Evolutionary conservation across 164 flowering plant genomes (phyloP).

Genomic region (Liquidambar formosana): DNA sequence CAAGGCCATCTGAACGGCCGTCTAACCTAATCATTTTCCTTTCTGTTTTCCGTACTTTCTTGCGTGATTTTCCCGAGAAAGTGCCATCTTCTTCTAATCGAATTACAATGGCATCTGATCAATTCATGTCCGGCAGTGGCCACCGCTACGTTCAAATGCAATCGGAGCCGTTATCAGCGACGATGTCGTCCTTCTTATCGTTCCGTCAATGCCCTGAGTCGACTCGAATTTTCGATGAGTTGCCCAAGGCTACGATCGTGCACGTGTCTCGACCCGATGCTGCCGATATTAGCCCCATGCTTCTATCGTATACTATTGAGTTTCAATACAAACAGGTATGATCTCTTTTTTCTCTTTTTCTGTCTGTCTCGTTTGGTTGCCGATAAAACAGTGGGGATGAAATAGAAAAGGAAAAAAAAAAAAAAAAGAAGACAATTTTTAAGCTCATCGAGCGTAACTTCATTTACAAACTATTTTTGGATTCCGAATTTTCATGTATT

Average conservation of each 20-base stretch:
- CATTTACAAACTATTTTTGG: too few relatives aligned
- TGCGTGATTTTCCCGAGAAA: background rate
- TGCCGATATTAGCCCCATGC: constrained; percentile 82
- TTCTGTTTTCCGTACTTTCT: background rate
- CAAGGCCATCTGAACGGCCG: background rate
- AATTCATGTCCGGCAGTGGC: constrained; percentile 41
- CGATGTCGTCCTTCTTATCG: constrained; percentile 35
- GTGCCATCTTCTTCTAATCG: background rate
- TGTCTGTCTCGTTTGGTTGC: background rate
- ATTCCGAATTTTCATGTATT: too few relatives aligned
- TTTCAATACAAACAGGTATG: constrained; percentile 78
- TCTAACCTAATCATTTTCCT: too few relatives aligned
- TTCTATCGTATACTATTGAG: constrained; percentile 82
- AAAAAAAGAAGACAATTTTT: background rate
- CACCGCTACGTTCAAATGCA: constrained; percentile 61
- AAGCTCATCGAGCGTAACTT: too few relatives aligned
- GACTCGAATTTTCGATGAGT: constrained; percentile 78
- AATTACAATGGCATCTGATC: constrained; percentile 52
- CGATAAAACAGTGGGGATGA: too few relatives aligned
- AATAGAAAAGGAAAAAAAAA: background rate
- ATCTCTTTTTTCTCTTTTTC: background rate
- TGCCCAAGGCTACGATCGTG: constrained; percentile 76
- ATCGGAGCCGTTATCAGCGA: constrained; percentile 42
- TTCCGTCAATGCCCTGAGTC: constrained; percentile 40
- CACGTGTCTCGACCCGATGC: constrained; percentile 95